phyloP scores from a whole-genome alignment of 257 asterid species.

The Ocimum tenuiflorum region DNA sequence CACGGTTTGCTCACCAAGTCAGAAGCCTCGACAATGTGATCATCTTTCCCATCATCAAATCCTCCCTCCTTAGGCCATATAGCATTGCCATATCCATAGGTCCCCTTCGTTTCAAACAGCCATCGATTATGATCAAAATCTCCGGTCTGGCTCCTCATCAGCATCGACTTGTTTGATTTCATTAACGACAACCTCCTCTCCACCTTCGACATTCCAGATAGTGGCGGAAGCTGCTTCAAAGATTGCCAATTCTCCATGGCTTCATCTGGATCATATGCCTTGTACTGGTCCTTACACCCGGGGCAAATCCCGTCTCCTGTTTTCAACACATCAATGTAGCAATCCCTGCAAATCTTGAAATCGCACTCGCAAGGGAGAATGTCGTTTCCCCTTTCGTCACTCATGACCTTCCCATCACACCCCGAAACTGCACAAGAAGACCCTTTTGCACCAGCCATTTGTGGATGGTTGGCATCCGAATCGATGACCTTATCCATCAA shows the following conservation, averaged over 20 bases:
- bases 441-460: constrained; percentile 64
- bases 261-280: constrained; percentile 48
- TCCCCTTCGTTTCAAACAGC: constrained; percentile 72
- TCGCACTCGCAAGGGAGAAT: constrained; percentile 70
- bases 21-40: constrained; percentile 32
- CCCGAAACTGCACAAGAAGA: constrained; percentile 57
- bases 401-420: constrained; percentile 62
- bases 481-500: constrained; percentile 62
- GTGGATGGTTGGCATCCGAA: constrained; percentile 51
- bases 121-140: constrained; percentile 76
- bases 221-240: constrained; percentile 48
- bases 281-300: constrained; percentile 68
- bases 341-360: constrained; percentile 70
- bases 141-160: constrained; percentile 71
- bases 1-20: constrained; percentile 58
- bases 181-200: constrained; percentile 65
- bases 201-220: constrained; percentile 51
- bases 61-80: constrained; percentile 76
- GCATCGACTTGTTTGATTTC: constrained; percentile 50
- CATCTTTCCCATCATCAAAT: constrained; percentile 40
- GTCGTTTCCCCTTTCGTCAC: constrained; percentile 59
- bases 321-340: constrained; percentile 54
- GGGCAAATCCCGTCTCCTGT: constrained; percentile 64
- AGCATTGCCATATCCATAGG: constrained; percentile 80
- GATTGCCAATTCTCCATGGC: constrained; percentile 34